A percentile compares a stretch with the other conserved stretches of the same genome.
Evolutionary conservation across 257 asterid genomes (phyloP).

Genomic region (Osmanthus fragrans): DNA sequence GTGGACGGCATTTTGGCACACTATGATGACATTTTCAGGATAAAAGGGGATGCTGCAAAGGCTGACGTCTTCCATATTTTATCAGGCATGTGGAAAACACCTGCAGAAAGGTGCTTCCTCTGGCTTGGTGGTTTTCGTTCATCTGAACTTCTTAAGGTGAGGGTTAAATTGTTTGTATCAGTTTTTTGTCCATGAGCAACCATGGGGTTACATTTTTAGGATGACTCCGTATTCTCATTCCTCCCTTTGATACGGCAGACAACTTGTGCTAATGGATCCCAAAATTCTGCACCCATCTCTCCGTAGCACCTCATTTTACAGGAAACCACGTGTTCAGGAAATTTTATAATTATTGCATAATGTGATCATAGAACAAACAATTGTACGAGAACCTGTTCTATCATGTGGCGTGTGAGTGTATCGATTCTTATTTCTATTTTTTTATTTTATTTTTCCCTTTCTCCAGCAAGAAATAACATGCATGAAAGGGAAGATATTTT

Average conservation of each 20-base stretch:
- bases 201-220: neutral
- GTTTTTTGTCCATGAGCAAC: neutral
- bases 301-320: neutral
- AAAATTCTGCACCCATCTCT: neutral
- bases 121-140: constrained; percentile 99
- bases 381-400: neutral
- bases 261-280: neutral
- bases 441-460: neutral
- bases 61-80: constrained; percentile 90
- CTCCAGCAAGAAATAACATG: neutral
- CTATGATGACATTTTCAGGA: constrained; percentile 84
- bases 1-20: constrained; percentile 87
- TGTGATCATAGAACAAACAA: neutral
- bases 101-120: constrained; percentile 94
- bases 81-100: constrained; percentile 99
- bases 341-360: neutral
- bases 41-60: constrained; percentile 94
- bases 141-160: constrained; percentile 89
- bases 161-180: constrained; percentile 8
- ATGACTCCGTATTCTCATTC: neutral
- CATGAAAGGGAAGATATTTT: neutral
- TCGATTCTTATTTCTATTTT: neutral
- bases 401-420: neutral
- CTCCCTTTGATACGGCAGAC: neutral
- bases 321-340: neutral